These are phyloP conservation scores for Penicillium paradoxum DNA, from an alignment of 495 filamentous ascomycete species.

Conservation along the genomic window DNA sequence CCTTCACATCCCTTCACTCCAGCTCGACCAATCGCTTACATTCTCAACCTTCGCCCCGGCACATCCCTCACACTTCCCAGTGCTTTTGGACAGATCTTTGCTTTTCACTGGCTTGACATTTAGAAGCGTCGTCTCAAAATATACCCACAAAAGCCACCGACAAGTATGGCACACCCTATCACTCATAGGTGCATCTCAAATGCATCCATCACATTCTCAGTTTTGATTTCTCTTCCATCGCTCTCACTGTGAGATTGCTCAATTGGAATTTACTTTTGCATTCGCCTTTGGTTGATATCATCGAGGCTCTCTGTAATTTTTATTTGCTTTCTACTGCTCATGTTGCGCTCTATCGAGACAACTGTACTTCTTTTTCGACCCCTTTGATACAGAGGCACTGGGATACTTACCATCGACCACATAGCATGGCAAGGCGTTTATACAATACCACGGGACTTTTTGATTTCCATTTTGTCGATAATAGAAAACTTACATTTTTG, in stretches of 20 bases:
- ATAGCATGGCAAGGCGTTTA: conserved; percentile 40
- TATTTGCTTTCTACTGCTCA: background rate
- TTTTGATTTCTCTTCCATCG: conserved; percentile 4
- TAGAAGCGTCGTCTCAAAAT: background rate
- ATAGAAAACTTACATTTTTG: conserved; percentile 10
- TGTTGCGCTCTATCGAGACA: conserved; percentile 2
- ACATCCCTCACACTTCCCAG: background rate
- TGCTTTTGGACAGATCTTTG: background rate
- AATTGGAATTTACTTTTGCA: conserved; percentile 9
- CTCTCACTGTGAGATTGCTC: background rate
- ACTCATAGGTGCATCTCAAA: background rate
- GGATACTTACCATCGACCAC: conserved; percentile 14
- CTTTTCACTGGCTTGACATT: background rate
- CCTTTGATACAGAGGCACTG: conserved; percentile 6
- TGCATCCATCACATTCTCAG: background rate
- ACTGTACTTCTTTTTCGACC: conserved; percentile 2
- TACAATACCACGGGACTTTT: conserved; percentile 13
- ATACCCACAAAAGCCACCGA: conserved; percentile 2
- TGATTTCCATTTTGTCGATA: conserved; percentile 11
- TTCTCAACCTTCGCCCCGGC: background rate
- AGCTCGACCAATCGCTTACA: background rate
- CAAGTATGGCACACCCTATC: background rate
- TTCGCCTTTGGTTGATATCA: conserved; percentile 3
- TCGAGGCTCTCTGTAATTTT: background rate
- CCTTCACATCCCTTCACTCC: background rate